phyloP scores from a whole-genome alignment of 2,329 filamentous ascomycete genomes.

The Botrytis deweyae region DNA sequence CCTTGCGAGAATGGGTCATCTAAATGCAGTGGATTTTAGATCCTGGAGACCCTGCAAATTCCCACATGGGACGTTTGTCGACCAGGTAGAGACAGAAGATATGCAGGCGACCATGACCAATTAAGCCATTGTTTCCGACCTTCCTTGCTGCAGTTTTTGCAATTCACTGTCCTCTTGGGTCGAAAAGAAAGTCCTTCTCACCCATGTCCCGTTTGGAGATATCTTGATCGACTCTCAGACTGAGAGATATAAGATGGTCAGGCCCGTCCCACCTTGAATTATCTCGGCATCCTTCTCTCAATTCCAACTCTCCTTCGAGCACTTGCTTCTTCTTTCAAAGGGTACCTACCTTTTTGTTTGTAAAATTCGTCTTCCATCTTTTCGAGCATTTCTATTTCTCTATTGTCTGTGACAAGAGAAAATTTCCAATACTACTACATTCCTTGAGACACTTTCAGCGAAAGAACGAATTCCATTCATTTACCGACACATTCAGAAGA shows the following conservation, averaged over 20 bases:
- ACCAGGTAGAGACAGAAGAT: not conserved
- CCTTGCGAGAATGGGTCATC: conserved; percentile 4
- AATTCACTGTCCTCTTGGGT: not conserved
- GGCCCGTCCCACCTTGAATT: not conserved
- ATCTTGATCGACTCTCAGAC: not conserved
- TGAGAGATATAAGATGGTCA: conserved; percentile 16
- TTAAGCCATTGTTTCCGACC: conserved; percentile 11
- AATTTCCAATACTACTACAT: not conserved
- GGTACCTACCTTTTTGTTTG: not conserved
- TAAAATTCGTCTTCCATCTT: conserved; percentile 5
- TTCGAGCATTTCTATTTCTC: not conserved
- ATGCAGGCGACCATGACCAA: conserved; percentile 8
- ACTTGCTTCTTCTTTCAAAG: conserved; percentile 7
- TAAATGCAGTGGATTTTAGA: conserved; percentile 8
- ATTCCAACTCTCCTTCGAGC: conserved; percentile 6
- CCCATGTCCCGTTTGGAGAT: not conserved
- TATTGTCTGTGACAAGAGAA: conserved; percentile 12
- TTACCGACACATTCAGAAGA: not conserved
- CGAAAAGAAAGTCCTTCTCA: not conserved
- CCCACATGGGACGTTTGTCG: not conserved
- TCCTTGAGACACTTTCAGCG: conserved; percentile 9
- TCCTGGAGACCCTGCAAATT: conserved; percentile 1
- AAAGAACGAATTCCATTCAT: conserved; percentile 14
- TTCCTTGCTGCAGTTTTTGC: conserved; percentile 15
- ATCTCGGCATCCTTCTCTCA: conserved; percentile 6